Conservation (phyloP, 176 grass and related monocot genomes). For the Rhynchospora tenuis region DNA sequence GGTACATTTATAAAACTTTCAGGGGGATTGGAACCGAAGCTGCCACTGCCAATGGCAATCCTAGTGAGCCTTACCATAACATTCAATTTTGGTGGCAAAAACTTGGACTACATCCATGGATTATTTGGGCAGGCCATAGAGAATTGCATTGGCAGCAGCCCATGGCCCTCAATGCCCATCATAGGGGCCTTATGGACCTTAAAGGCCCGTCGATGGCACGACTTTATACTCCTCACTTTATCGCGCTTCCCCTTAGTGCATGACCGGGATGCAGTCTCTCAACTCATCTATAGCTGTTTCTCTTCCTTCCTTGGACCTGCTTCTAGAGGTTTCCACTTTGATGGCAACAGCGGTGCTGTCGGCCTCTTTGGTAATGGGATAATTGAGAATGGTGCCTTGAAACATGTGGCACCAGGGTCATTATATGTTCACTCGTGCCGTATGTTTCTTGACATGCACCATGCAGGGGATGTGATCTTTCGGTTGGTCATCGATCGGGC, state of each 20-base stretch:
- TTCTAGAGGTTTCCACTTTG: constrained; percentile 22
- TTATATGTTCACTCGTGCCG: constrained; percentile 41
- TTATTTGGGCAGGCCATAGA: constrained; percentile 45
- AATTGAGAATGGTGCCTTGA: constrained; percentile 11
- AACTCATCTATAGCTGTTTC: constrained; percentile 72
- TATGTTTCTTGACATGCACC: constrained; percentile 40
- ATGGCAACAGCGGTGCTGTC: constrained; percentile 27
- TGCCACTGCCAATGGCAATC: constrained; percentile 64
- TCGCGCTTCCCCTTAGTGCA: constrained; percentile 31
- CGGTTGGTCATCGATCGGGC: constrained; percentile 52
- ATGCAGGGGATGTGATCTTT: constrained; percentile 51
- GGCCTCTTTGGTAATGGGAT: constrained; percentile 34
- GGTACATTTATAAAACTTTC: neutral
- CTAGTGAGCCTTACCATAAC: constrained; percentile 68
- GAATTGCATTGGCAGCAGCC: constrained; percentile 47
- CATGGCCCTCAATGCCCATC: constrained; percentile 61
- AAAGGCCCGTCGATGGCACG: constrained; percentile 62
- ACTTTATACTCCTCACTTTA: constrained; percentile 56
- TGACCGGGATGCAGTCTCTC: constrained; percentile 47
- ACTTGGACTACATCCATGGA: constrained; percentile 36
- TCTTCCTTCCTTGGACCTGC: constrained; percentile 53
- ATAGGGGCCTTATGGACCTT: constrained; percentile 64
- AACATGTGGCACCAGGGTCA: constrained; percentile 36
- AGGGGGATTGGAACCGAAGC: constrained; percentile 50
- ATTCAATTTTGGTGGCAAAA: constrained; percentile 53